Conservation (phyloP, 179 eudicot species). For the Nepenthes alata region DNA sequence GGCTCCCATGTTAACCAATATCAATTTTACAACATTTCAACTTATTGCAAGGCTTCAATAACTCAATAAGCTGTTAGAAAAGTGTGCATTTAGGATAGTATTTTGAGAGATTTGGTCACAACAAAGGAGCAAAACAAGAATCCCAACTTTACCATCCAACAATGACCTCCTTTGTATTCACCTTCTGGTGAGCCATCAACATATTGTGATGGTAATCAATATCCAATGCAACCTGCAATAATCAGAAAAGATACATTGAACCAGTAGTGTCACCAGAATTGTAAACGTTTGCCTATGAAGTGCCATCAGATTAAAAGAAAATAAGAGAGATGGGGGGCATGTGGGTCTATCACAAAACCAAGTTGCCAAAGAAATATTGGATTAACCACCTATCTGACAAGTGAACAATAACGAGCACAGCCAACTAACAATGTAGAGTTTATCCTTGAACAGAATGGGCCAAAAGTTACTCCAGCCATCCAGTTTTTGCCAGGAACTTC, state of each 20-base stretch:
- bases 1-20: neutral
- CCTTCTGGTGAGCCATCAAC: constrained; percentile 82
- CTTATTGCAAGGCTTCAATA: too few relatives aligned
- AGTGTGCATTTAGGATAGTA: neutral
- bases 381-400: too few relatives aligned
- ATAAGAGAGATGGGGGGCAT: too few relatives aligned
- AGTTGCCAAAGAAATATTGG: too few relatives aligned
- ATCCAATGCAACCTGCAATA: constrained; percentile 78
- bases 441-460: too few relatives aligned
- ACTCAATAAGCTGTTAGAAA: too few relatives aligned
- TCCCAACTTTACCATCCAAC: constrained; percentile 75
- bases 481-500: too few relatives aligned
- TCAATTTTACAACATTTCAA: neutral
- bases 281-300: neutral
- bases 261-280: neutral
- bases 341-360: too few relatives aligned
- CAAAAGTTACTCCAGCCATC: too few relatives aligned
- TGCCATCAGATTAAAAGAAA: neutral
- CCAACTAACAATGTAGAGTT: too few relatives aligned
- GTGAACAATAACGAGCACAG: too few relatives aligned
- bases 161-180: constrained; percentile 88
- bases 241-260: neutral
- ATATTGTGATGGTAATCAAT: constrained; percentile 92
- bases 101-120: neutral
- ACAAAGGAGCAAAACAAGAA: neutral